Evolutionary conservation across 2,329 filamentous ascomycete genomes (phyloP).

Genomic region (Pestalotiopsis sp.): DNA sequence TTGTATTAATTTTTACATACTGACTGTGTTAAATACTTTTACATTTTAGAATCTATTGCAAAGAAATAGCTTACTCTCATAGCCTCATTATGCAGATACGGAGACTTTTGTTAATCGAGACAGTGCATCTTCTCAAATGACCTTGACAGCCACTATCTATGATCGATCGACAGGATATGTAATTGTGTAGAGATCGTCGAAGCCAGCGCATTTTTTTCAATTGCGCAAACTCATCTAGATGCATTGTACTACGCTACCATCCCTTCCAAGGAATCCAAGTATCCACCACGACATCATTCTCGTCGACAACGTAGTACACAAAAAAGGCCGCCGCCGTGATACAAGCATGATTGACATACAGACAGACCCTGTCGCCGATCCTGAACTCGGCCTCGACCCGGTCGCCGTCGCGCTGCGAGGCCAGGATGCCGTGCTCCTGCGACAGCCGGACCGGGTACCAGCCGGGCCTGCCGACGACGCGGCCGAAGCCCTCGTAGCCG

Average conservation of each 20-base stretch:
- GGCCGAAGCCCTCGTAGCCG: not conserved
- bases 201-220: too few species aligned
- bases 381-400: not conserved
- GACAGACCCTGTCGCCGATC: conserved; percentile 6
- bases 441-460: conserved; percentile 2
- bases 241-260: not conserved
- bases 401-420: not conserved
- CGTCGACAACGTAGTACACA: conserved; percentile 6
- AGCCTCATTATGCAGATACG: too few species aligned
- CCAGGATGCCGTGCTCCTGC: conserved; percentile 10
- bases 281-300: conserved; percentile 1
- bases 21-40: too few species aligned
- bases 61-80: too few species aligned
- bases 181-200: too few species aligned
- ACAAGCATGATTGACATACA: conserved; percentile 6
- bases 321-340: conserved; percentile 9
- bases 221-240: too few species aligned
- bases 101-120: too few species aligned
- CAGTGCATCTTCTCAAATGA: too few species aligned
- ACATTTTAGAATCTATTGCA: too few species aligned
- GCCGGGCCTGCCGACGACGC: not conserved
- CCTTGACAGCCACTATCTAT: too few species aligned
- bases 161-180: too few species aligned
- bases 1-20: too few species aligned
- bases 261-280: conserved; percentile 11